Conservation (phyloP, 2,329 filamentous ascomycete species). For the Trichothecium sympodiale region DNA sequence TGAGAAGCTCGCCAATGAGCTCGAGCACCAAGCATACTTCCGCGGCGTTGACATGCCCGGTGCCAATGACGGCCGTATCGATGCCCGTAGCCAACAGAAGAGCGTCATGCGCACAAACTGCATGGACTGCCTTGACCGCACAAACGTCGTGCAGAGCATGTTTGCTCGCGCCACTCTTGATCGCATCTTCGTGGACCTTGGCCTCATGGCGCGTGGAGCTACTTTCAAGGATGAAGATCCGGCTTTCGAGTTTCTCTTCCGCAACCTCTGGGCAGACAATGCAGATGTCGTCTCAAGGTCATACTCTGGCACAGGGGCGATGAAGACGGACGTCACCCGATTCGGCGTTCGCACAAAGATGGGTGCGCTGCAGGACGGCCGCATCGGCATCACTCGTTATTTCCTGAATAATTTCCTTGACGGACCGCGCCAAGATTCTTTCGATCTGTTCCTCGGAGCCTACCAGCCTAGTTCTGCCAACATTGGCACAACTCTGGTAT, state of each 20-base stretch:
- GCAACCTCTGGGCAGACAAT: conserved; percentile 97
- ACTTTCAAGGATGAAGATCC: conserved; percentile 66
- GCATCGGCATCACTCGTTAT: conserved; percentile 82
- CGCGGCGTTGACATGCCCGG: conserved; percentile 78
- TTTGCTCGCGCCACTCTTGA: conserved; percentile 82
- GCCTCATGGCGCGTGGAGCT: conserved; percentile 65
- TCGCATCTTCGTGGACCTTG: conserved; percentile 76
- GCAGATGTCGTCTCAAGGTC: conserved; percentile 87
- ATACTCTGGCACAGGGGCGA: conserved; percentile 90
- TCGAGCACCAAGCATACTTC: conserved; percentile 82
- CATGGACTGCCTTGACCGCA: conserved; percentile 97
- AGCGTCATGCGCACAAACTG: conserved; percentile 95
- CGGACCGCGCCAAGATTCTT: conserved; percentile 88
- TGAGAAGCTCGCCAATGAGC: conserved; percentile 65
- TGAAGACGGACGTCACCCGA: conserved; percentile 98
- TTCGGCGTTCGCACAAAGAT: conserved; percentile 78
- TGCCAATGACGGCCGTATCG: conserved; percentile 57
- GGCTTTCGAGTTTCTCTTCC: conserved; percentile 82
- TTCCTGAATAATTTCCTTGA: conserved; percentile 90
- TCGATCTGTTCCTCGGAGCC: conserved; percentile 82
- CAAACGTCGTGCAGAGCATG: conserved; percentile 97
- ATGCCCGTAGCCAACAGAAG: conserved; percentile 70
- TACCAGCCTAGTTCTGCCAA: conserved; percentile 67
- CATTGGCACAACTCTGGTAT: conserved; percentile 62
- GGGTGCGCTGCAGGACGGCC: conserved; percentile 76